Base-by-base conservation (phyloP, 208 protist genomes). In the Trypanosoma grayi region DNA sequence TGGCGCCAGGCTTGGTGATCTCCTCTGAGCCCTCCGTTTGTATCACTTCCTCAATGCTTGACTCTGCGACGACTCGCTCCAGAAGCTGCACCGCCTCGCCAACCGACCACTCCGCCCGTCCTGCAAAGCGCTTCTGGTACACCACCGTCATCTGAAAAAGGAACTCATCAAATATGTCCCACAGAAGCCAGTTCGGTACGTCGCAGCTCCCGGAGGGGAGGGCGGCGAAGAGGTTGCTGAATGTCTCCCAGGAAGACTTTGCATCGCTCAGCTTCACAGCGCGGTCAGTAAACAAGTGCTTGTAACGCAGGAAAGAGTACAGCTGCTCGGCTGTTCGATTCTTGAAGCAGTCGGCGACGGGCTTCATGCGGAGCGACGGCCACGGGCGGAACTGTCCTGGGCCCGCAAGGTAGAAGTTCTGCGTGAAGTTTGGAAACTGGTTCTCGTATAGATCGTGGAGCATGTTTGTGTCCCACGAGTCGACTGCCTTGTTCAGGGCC, bases 131-230 rank as follows among this genome's bases (percentile, higher is more conserved):
- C 60, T 90, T 85, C 77, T 93, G 84, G 70, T 95, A 93, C 25
- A 93, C 89, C 24, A 89, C 79, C 20, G 85, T 88, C 73, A 95
- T 87, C 64, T 95, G 86, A 68, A 88, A 95, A 4, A 92, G 60
- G 41, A 93, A 92, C 73, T 95, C 85, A 46, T 95, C 90, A 66
- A 95, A 92, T 25, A 95, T 82, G 66, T 95, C 90, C 90, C 90
- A 95, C 48, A 95, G 60, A 66, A 93, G 77, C 70, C 78, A 87
- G 65, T 74, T 91, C 27, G 90, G 90, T 45, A 95, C 75, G 60
- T 87, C 77, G 40, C 63, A 81, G 33, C 70, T 71, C 46, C 60
- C 69, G 36, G 52, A 76, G 2, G 74, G 66, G 39, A 92, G 72
- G 47, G 71, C 30, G 47, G 65, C 28, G 40, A 93, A 82, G 31